Evolutionary conservation across 768 basidiomycete genomes (phyloP), one percentile per base, ranked within the genome.

Genomic region (Leccinum uliginosum): DNA sequence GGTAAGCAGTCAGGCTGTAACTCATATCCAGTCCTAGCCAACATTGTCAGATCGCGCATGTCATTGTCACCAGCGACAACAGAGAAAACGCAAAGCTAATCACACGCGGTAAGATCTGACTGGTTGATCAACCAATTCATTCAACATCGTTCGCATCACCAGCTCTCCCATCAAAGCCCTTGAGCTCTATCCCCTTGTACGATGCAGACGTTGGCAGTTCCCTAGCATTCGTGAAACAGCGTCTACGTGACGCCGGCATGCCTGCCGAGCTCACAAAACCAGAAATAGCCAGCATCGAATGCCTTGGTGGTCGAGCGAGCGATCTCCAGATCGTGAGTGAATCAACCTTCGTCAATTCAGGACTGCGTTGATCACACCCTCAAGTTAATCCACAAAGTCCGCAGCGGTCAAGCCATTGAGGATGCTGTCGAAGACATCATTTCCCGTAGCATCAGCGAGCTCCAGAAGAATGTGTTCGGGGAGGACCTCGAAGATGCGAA

Each of bases 371-470:
- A 60, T 27, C 15, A 8, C 26, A 27, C 24, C 11, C 17, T 56
- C 21, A 59, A 93, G 91, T 73, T 98, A 32, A 84, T 95, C 11
- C 87, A 93, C 73, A 95, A 94, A 73, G 84, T 94, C 35, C 80
- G 85, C 21, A 85, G 78, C 50, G 90, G 92, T 2, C 82, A 83
- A 73, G 74, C 68, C 15, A 80, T 95, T 3, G 78, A 84, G 53
- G 89, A 89, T 38, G 92, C 93, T 1, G 89, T 97, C 6, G 91
- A 95, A 65, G 95, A 98, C 65, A 92, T 98, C 63, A 83, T 97
- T 58, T 72, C 74, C 21, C 81, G 91, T 15, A 87, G 86, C 32
- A 83, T 93, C 10, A 80, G 84, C 32, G 94, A 97, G 69, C 74
- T 98, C 50, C 78, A 90, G 48, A 98, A 98, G 79, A 87, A 82